Conservation (phyloP, 371 early-diverging fungal species). For the Massospora cicadina region DNA sequence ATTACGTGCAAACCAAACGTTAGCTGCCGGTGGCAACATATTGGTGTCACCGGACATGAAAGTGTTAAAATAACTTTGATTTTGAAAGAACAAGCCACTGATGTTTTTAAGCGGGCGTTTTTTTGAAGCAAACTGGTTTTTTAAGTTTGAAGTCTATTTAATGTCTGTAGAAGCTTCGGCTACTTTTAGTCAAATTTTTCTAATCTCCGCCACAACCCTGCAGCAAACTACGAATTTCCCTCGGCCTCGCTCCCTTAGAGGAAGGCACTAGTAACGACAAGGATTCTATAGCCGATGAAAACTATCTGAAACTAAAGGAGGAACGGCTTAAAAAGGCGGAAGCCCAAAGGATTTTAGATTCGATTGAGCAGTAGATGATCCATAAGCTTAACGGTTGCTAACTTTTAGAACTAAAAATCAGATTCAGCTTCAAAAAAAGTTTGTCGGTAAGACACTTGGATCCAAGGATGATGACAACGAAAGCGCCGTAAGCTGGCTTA, state of each 20-base stretch:
- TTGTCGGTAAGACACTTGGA: constrained; percentile 51
- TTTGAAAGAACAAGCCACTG: too few species aligned
- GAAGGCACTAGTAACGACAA: constrained; percentile 24
- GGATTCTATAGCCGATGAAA: constrained; percentile 38
- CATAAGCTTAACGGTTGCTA: constrained; percentile 6
- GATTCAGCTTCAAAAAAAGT: constrained; percentile 29
- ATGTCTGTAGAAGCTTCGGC: too few species aligned
- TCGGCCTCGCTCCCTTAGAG: constrained; percentile 50
- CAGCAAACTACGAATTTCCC: constrained; percentile 40
- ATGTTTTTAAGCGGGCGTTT: too few species aligned
- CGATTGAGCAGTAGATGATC: constrained; percentile 28
- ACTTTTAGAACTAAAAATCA: constrained; percentile 31
- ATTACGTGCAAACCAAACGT: too few species aligned
- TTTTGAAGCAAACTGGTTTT: too few species aligned
- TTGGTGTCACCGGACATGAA: too few species aligned
- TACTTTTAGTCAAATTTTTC: too few species aligned
- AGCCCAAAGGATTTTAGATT: constrained; percentile 25
- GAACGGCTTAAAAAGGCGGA: constrained; percentile 26
- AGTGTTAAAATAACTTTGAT: too few species aligned
- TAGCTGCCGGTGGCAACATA: too few species aligned
- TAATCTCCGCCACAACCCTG: too few species aligned
- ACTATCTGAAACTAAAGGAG: constrained; percentile 31
- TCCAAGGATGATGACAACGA: constrained; percentile 39
- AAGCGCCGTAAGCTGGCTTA: constrained; percentile 39
- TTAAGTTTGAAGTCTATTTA: too few species aligned